phyloP scores from a whole-genome alignment of 192 early-diverging fungal species.

The Polychytrium aggregatum region DNA sequence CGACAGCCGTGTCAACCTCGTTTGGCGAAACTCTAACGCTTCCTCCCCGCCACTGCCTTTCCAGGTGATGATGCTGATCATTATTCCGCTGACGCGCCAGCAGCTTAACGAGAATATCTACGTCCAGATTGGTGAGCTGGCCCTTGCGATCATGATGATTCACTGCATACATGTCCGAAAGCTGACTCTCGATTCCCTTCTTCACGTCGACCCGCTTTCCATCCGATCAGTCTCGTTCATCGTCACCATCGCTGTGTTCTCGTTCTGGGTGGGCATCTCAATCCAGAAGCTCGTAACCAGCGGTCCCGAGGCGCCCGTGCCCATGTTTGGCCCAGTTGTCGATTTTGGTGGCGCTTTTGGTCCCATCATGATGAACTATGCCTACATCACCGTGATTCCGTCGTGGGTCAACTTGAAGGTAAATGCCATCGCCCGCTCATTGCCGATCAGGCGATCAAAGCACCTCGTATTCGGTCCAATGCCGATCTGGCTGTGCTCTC shows the following conservation, averaged over 20 bases:
- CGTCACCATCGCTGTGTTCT: conserved; percentile 34
- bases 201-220: no score
- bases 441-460: no score
- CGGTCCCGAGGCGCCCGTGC: conserved; percentile 3
- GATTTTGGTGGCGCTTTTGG: conserved; percentile 25
- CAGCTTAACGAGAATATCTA: conserved; percentile 46
- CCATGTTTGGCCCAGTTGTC: conserved; percentile 22
- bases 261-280: conserved; percentile 23
- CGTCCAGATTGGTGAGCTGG: conserved; percentile 33
- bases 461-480: no score
- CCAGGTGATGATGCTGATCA: conserved; percentile 20
- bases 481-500: no score
- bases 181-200: no score
- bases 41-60: neutral
- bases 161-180: no score
- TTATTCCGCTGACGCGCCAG: conserved; percentile 29
- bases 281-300: conserved; percentile 30
- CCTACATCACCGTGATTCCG: conserved; percentile 38
- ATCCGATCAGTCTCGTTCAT: no score
- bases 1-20: no score
- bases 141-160: no score
- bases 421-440: no score
- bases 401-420: conserved; percentile 49
- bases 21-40: no score
- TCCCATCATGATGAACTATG: conserved; percentile 41